phyloP scores from a whole-genome alignment of 495 filamentous ascomycete genomes.

The Penicillium bovifimosum region DNA sequence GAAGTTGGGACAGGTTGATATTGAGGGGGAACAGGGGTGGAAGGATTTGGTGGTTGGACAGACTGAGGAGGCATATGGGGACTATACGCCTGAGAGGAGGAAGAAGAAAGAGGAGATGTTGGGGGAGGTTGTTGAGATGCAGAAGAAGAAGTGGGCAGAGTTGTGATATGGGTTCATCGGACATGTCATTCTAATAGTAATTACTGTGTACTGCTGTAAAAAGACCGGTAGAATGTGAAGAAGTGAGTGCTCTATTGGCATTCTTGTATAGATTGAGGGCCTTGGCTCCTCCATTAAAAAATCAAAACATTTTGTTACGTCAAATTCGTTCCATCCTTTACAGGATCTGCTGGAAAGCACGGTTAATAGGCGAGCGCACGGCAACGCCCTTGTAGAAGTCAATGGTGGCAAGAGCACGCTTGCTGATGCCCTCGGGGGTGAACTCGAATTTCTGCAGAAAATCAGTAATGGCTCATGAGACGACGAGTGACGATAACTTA shows the following conservation, averaged over 20 bases:
- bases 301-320: conserved; percentile 26
- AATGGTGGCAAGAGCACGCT: conserved; percentile 85
- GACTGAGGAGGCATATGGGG: conserved; percentile 35
- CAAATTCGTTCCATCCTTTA: conserved; percentile 23
- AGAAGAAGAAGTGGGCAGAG: conserved; percentile 19
- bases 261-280: conserved; percentile 22
- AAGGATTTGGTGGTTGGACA: conserved; percentile 33
- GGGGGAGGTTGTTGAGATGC: conserved; percentile 24
- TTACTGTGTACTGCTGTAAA: background rate
- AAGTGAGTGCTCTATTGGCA: conserved; percentile 25
- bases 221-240: conserved; percentile 9
- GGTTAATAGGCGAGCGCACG: conserved; percentile 91
- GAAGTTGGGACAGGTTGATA: conserved; percentile 37
- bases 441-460: conserved; percentile 88
- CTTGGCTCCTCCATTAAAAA: conserved; percentile 23
- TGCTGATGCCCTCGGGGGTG: conserved; percentile 90
- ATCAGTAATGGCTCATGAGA: conserved; percentile 1
- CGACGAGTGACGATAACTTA: conserved; percentile 36
- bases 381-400: conserved; percentile 94
- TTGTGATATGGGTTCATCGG: background rate
- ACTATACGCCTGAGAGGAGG: conserved; percentile 13
- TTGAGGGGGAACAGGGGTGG: conserved; percentile 33
- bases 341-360: conserved; percentile 55
- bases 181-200: background rate
- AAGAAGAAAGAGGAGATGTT: conserved; percentile 28